Base-by-base conservation (phyloP, 306 rosid species). In the Fagus crenata region DNA sequence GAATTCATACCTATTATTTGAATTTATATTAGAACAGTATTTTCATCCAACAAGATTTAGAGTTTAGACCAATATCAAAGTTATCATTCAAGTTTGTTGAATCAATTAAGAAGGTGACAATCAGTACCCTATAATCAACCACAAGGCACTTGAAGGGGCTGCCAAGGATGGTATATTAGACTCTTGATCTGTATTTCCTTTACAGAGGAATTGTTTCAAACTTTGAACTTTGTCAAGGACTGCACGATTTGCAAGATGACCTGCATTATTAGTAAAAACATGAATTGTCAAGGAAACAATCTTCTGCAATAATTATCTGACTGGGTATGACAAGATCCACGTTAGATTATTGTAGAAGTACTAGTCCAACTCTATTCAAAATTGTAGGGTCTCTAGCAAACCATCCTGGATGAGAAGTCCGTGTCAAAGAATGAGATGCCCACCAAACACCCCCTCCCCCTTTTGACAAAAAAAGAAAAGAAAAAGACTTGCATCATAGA, bases 1-100 rank as follows among this genome's bases (percentile, higher is more conserved):
- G 89, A 95, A 90, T 53, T 95, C 98, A 73, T 83, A 82, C 88
- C 98, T 95, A 54, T n/a, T n/a, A n/a, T n/a, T n/a, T n/a, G n/a
- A n/a, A n/a, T 54, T 82, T 55, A 77, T 40, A 33, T 39, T 2
- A 55, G n/a, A 40, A 67, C 40, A 81, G 61, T 65, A 39, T n/a
- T 17, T 39, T 32, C 54, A 43, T 54, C 72, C 7, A 78, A 55
- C 53, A 60, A 54, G 65, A 36, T n/a, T n/a, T n/a, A n/a, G n/a
- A n/a, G n/a, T 41, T 39, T 41, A 39, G 74, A 77, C 80, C n/a
- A 55, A 63, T n/a, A 65, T 77, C 18, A 73, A 17, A 41, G 32
- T 2, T 46, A 9, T 69, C 74, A 67, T 63, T 58, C 75, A 70
- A 65, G 40, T 63, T 2, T 4, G 41, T 58, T 31, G 77, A 76